Base-by-base conservation (phyloP, 2,329 filamentous ascomycete species). In the Neonectria faginata region DNA sequence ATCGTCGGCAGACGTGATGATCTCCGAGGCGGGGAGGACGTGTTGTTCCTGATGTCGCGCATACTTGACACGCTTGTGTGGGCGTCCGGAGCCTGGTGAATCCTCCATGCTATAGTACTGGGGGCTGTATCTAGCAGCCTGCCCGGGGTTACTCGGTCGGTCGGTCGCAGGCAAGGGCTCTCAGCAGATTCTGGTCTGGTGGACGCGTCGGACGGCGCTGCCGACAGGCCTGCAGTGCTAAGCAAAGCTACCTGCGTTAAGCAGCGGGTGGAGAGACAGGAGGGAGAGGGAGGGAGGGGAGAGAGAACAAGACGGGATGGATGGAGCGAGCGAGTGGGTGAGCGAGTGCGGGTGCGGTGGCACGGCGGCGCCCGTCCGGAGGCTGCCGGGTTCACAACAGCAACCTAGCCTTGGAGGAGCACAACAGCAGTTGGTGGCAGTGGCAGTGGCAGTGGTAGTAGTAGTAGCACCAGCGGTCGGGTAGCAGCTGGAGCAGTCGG, bases 31-130 rank as follows among this genome's bases (percentile, higher is more conserved):
- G 39, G 60, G 42, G 48, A 66, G 60, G 59, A 51, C 41, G 39
- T 66, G 65, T 60, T 68, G 66, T 47, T 69, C 65, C 50, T 63
- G 67, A 48, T 60, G 54, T 54, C 57, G 67, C 60, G 60, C 67
- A 60, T 73, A 73, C 64, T 74, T 75, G 60, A 73, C 64, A 58
- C 73, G 73, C 73, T 75, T 75, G 51, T 64, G 61, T 47, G 73
- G 73, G 60, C 71, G 73, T 56, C 65, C 68, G 59, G 71, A 70
- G 50, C 67, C 73, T 61, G 70, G 62, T 16, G 67, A 69, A 58
- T 67, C 66, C 45, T 70, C 73, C 73, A 75, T 75, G 57, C 29
- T 31, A 39, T 22, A 22, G 20, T 22, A 22, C 20, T 22, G 20
- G 20, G 36, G 22, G 5, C 22, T 25, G 22, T 39, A 39, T 3